Percentiles rank a stretch among this genome's conserved stretches.
phyloP scores from a whole-genome alignment of 129 eudicot genomes.

The Lactuca sativa region DNA sequence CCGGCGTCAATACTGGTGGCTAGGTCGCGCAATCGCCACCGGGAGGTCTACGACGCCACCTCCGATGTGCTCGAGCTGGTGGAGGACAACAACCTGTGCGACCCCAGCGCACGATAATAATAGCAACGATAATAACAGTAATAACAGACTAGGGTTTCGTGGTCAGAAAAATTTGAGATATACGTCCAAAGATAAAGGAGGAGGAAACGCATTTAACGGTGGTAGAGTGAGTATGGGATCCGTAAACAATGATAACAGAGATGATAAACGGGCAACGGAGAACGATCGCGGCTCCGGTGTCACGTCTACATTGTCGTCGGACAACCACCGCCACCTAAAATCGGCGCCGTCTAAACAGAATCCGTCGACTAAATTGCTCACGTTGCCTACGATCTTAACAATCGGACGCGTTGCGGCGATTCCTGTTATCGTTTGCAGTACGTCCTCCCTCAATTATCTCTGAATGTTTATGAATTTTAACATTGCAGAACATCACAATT shows the following conservation, averaged over 20 bases:
- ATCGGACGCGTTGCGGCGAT: conserved; percentile 92
- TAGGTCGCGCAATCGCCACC: conserved; percentile 28
- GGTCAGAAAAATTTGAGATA: conserved; percentile 23
- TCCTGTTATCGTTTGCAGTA: conserved; percentile 82
- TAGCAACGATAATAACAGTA: conserved; percentile 13
- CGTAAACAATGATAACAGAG: conserved; percentile 25
- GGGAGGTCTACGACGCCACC: conserved; percentile 32
- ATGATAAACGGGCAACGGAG: conserved; percentile 21
- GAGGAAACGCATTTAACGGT: conserved; percentile 8
- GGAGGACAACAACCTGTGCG: conserved; percentile 26
- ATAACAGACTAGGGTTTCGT: conserved; percentile 50
- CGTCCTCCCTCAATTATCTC: conserved; percentile 24
- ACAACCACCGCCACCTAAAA: conserved; percentile 20
- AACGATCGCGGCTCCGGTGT: conserved; percentile 7
- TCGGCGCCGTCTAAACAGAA: conserved; percentile 34
- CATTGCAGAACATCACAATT: neutral
- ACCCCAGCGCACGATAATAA: conserved; percentile 21
- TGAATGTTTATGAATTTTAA: conserved; percentile 14
- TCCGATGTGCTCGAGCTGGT: conserved; percentile 41
- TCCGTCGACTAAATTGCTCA: conserved; percentile 54
- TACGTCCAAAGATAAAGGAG: conserved; percentile 28
- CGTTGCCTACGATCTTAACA: conserved; percentile 90
- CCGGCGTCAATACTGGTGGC: conserved; percentile 33
- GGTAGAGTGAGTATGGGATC: conserved; percentile 34
- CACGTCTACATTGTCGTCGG: conserved; percentile 29